Evolutionary conservation across 108 stramenopile genomes (phyloP).

Genomic region (Cyclotella kingstonii): DNA sequence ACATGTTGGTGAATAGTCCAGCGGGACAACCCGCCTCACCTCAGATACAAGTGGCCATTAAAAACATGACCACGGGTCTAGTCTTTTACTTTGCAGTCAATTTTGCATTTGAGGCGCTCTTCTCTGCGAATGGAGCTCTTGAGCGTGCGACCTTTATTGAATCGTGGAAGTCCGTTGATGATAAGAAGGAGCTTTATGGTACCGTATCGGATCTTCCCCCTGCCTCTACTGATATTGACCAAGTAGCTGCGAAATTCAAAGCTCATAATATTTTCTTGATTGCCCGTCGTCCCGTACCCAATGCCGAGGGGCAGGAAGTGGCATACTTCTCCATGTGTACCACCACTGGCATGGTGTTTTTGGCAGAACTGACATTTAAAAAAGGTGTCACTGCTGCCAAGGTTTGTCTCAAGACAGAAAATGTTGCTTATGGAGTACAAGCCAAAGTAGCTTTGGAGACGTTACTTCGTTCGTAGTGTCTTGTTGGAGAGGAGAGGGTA

Average conservation of each 20-base stretch:
- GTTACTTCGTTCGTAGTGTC: slow-evolving; percentile 54
- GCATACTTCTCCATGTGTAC: slow-evolving; percentile 89
- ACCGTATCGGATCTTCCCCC: slow-evolving; percentile 74
- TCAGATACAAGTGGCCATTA: slow-evolving; percentile 91
- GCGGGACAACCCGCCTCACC: slow-evolving; percentile 67
- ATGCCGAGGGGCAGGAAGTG: slow-evolving; percentile 89
- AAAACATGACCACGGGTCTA: slow-evolving; percentile 84
- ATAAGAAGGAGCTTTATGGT: slow-evolving; percentile 81
- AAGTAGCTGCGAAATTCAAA: slow-evolving; percentile 76
- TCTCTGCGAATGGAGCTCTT: slow-evolving; percentile 73
- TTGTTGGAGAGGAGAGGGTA: not conserved
- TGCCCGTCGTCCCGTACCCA: slow-evolving; percentile 91
- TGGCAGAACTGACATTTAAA: slow-evolving; percentile 94
- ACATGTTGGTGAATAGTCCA: slow-evolving; percentile 76
- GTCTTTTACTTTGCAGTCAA: slow-evolving; percentile 93
- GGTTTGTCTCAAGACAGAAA: slow-evolving; percentile 88
- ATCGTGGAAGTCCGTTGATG: slow-evolving; percentile 87
- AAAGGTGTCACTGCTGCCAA: slow-evolving; percentile 89
- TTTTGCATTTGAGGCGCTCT: slow-evolving; percentile 79
- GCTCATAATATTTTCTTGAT: slow-evolving; percentile 84
- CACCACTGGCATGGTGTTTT: slow-evolving; percentile 71
- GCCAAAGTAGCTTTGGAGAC: slow-evolving; percentile 82
- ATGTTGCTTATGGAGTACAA: slow-evolving; percentile 62
- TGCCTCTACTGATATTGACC: slow-evolving; percentile 72
- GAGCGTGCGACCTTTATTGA: slow-evolving; percentile 80